phyloP scores from a whole-genome alignment of 163 green algal genomes.

The Smithsoniella earleae region DNA sequence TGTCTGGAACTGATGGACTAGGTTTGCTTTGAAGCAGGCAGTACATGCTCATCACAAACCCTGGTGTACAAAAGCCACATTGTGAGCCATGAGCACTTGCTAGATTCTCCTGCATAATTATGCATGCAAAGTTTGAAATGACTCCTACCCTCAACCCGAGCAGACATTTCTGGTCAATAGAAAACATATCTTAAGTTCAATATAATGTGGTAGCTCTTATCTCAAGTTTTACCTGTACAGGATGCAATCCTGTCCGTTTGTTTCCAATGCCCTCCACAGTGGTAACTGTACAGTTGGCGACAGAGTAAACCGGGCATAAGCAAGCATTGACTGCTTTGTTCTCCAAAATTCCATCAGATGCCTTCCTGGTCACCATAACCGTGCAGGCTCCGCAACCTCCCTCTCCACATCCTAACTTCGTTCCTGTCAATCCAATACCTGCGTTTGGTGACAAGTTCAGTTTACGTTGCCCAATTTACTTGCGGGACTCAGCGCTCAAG shows the following conservation, averaged over 20 bases:
- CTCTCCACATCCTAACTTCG: conserved; percentile 93
- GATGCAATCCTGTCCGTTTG: conserved; percentile 72
- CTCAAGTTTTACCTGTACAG: conserved; percentile 55
- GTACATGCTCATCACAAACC: conserved; percentile 99
- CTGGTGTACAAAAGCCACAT: conserved; percentile 97
- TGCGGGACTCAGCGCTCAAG: conserved; percentile 1
- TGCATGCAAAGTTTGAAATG: too few species aligned
- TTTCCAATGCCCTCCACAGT: conserved; percentile 95
- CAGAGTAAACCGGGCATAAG: conserved; percentile 84
- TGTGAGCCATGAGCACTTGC: conserved; percentile 85
- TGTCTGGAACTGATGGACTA: conserved; percentile 68
- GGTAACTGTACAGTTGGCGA: conserved; percentile 83
- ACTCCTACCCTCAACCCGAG: too few species aligned
- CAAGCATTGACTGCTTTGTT: conserved; percentile 91
- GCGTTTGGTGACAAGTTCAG: conserved; percentile 16
- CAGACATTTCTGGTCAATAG: too few species aligned
- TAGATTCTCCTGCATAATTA: conserved; percentile 60
- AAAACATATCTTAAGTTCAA: too few species aligned
- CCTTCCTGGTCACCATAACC: conserved; percentile 79
- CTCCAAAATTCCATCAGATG: conserved; percentile 40
- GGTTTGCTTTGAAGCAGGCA: conserved; percentile 59
- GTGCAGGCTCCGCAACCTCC: conserved; percentile 94
- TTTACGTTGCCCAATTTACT: not conserved
- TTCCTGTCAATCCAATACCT: conserved; percentile 79
- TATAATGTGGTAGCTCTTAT: too few species aligned